Conservation (phyloP, 345 rosid genomes). For the Erucastrum elatum region DNA sequence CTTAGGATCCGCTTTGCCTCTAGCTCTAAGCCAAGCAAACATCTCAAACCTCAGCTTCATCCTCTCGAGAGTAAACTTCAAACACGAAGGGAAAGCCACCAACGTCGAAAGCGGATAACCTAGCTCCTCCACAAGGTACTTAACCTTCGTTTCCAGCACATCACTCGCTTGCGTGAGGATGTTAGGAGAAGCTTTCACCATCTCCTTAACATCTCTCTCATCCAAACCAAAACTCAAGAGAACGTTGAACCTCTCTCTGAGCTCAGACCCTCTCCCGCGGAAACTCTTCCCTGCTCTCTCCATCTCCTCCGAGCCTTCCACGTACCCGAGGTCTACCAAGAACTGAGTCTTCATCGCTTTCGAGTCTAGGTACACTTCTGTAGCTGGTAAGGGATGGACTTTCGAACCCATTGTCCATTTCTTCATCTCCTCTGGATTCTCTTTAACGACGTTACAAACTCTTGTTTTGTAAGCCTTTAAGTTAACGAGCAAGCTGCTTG, state of each 20-base stretch:
- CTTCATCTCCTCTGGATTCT: conserved; percentile 64
- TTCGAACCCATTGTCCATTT: conserved; percentile 58
- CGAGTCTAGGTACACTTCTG: conserved; percentile 35
- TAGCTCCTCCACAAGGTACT: conserved; percentile 50
- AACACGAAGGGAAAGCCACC: conserved; percentile 57
- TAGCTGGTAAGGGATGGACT: conserved; percentile 45
- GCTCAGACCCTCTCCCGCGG: conserved; percentile 60
- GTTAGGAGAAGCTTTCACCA: conserved; percentile 61
- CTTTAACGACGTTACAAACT: conserved; percentile 49
- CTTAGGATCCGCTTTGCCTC: conserved; percentile 40
- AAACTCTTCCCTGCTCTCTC: conserved; percentile 49
- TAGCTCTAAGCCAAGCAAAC: conserved; percentile 67
- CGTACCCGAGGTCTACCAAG: conserved; percentile 52
- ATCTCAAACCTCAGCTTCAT: conserved; percentile 57
- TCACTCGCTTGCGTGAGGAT: conserved; percentile 53
- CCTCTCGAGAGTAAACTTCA: conserved; percentile 49
- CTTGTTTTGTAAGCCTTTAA: conserved; percentile 61
- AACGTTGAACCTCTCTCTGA: conserved; percentile 70
- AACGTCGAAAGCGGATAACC: conserved; percentile 55
- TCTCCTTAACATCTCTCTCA: conserved; percentile 49
- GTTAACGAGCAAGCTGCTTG: conserved; percentile 43
- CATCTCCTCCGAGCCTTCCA: conserved; percentile 41
- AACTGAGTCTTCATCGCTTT: conserved; percentile 55
- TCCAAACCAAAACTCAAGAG: conserved; percentile 64
- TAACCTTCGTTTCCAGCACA: conserved; percentile 52